Evolutionary conservation across 2,329 filamentous ascomycete genomes (phyloP).

Genomic region (Cordyceps farinosa): DNA sequence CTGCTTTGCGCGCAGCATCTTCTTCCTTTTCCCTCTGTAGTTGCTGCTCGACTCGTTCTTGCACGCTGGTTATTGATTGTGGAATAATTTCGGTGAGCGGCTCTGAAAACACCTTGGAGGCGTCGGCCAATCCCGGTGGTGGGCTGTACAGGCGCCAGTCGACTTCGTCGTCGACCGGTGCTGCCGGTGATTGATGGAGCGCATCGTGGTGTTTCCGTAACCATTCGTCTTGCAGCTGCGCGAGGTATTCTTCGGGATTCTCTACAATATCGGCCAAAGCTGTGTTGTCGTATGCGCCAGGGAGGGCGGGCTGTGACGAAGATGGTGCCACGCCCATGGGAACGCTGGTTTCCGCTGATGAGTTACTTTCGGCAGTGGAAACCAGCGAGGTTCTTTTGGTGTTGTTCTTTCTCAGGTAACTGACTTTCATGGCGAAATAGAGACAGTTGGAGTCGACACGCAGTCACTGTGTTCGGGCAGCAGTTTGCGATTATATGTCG

Average conservation of each 20-base stretch:
- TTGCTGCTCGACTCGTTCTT: constrained; percentile 34
- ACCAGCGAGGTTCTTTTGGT: not conserved
- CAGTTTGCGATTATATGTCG: not conserved
- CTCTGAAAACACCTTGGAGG: constrained; percentile 37
- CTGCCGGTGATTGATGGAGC: not conserved
- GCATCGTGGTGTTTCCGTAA: constrained; percentile 20
- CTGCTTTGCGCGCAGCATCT: constrained; percentile 25
- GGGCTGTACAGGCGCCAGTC: constrained; percentile 48
- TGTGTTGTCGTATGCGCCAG: constrained; percentile 9
- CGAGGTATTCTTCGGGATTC: constrained; percentile 19
- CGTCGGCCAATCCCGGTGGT: constrained; percentile 39
- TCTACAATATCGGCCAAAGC: constrained; percentile 9
- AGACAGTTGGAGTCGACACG: not conserved
- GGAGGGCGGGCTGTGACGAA: not conserved
- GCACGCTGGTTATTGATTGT: constrained; percentile 45
- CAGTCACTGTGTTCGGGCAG: not conserved
- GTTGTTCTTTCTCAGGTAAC: not conserved
- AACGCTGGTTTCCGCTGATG: not conserved
- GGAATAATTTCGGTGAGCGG: constrained; percentile 40
- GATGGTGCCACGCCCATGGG: constrained; percentile 1
- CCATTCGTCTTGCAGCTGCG: constrained; percentile 20
- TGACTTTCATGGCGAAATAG: not conserved
- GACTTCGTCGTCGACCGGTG: constrained; percentile 21
- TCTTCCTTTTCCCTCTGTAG: constrained; percentile 29
- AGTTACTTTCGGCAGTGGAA: not conserved